Conservation (phyloP, 768 basidiomycete species). For the Tulasnella sp. region DNA sequence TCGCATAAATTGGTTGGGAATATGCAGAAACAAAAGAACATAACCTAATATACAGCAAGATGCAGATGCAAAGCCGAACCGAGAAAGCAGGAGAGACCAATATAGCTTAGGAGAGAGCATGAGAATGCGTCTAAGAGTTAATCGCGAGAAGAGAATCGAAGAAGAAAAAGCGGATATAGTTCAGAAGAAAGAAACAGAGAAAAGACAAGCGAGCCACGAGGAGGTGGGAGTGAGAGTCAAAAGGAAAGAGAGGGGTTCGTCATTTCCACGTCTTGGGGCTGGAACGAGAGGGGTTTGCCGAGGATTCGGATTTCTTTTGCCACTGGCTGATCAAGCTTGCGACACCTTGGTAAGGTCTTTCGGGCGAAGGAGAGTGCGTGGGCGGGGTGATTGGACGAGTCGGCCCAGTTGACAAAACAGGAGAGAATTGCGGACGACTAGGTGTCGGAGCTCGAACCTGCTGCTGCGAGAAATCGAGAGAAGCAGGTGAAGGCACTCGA, state of each 20-base stretch:
- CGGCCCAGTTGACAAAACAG: slow-evolving; percentile 2
- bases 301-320: slow-evolving; percentile 73
- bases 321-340: slow-evolving; percentile 82
- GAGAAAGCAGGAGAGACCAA: slow-evolving; percentile 1
- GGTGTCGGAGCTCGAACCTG: not conserved
- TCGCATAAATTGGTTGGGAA: not conserved
- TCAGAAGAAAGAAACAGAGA: not conserved
- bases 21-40: slow-evolving; percentile 1
- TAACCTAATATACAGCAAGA: slow-evolving; percentile 8
- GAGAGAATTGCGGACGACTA: not conserved
- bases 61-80: not conserved
- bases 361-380: slow-evolving; percentile 57
- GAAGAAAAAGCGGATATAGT: not conserved
- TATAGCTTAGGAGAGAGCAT: slow-evolving; percentile 10
- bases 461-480: not conserved
- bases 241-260: not conserved
- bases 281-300: slow-evolving; percentile 34
- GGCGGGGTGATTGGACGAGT: slow-evolving; percentile 15
- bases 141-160: not conserved
- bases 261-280: not conserved
- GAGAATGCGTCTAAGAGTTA: slow-evolving; percentile 5
- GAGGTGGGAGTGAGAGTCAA: slow-evolving; percentile 6
- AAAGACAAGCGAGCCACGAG: not conserved
- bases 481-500: not conserved
- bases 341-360: slow-evolving; percentile 76